Conservation (phyloP, 2,329 filamentous ascomycete species). For the Fusarium temperatum region DNA sequence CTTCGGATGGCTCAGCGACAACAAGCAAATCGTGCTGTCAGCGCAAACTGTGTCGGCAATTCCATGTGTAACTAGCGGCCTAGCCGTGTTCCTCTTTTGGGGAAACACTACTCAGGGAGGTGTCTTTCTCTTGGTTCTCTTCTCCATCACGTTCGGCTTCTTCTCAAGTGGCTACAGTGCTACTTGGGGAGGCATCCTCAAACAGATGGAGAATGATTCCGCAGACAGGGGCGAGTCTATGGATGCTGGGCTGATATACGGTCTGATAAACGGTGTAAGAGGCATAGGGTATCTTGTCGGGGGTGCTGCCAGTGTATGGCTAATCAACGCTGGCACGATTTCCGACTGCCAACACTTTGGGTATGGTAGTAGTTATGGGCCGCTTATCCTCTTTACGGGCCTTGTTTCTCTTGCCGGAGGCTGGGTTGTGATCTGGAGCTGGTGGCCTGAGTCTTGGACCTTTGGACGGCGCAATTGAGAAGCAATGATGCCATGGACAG, state of each 20-base stretch:
- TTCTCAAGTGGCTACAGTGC: neutral
- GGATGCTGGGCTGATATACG: neutral
- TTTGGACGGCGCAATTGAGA: neutral
- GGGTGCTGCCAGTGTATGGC: neutral
- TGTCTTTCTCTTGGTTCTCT: neutral
- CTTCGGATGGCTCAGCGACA: neutral
- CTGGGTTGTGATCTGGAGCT: neutral
- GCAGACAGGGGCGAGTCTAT: neutral
- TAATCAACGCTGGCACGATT: neutral
- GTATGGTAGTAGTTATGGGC: neutral
- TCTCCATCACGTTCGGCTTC: neutral
- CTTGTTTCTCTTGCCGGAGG: neutral
- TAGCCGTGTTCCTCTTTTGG: neutral
- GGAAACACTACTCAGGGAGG: neutral
- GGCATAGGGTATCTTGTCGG: neutral
- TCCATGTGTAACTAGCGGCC: neutral
- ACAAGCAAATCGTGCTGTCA: neutral
- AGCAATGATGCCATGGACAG: accelerated
- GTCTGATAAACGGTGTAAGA: neutral
- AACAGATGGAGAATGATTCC: neutral
- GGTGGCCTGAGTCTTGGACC: neutral
- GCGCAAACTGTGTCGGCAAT: neutral
- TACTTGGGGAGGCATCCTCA: neutral
- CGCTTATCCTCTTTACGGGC: neutral
- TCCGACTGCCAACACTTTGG: neutral